Base-by-base conservation (phyloP, 305 asterid genomes). In the Fraxinus dipetala region DNA sequence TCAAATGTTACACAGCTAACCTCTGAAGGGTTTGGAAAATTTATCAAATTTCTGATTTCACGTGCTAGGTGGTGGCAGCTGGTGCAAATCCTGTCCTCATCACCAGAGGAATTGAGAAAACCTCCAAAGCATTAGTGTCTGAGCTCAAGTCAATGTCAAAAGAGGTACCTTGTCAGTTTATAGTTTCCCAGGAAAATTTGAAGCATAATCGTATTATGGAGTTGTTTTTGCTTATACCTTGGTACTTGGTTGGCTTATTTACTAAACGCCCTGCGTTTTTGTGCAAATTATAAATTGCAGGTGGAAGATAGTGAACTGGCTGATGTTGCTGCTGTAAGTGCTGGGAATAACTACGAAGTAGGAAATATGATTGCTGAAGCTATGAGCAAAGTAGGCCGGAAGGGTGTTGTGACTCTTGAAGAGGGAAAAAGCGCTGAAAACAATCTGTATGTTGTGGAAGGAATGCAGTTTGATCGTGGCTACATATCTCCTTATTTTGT, bases 41-140 rank as follows among this genome's bases (percentile, higher is more conserved):
- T 36, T 38, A 30, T 70, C 22, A 69, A 20, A 75, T 10, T 20
- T 81, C 31, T 70, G 54, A 28, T 26, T 79, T 35, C 13, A 78
- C 32, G 5, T 79, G 38, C 76, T 87, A 95, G 98, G 99, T 96
- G 75, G 97, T 96, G 26, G 99, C 99, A 69, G 98, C 98, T 82
- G 99, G 99, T 81, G 94, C 98, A 6, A 96, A 96, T 83, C 98
- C 99, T 54, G 97, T 95, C 80, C 92, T 92, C 56, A 95, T 96
- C 70, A 95, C 98, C 4, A 90, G 98, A 79, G 99, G 99, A 84
- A 95, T 96, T 79, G 98, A 93, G 85, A 96, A 93, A 89, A 96
- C 98, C 2, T 73, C 95, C 81, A 96, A 91, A 85, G 99, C 98
- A 20, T 86, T 96, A 85, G 98, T 96, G 16, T 70, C 91, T 54